Evolutionary conservation across 345 rosid genomes (phyloP).

Genomic region (Pistacia integerrima): DNA sequence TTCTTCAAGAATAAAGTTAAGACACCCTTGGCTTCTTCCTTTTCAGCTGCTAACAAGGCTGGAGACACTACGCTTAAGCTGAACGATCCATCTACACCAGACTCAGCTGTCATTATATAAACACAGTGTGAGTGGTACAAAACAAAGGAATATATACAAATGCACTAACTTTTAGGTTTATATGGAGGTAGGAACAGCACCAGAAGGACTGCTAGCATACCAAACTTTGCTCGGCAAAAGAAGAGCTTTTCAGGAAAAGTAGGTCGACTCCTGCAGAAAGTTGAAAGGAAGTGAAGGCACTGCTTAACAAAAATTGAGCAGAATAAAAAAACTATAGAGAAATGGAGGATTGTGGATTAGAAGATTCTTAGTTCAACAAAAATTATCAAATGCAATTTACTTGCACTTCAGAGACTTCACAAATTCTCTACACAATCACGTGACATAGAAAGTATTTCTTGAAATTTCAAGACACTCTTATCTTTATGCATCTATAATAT

Average conservation of each 20-base stretch:
- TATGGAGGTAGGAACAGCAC: not conserved
- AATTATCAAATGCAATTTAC: not conserved
- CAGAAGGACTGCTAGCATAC: constrained; percentile 21
- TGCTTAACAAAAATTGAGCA: not conserved
- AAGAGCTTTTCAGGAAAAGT: constrained; percentile 32
- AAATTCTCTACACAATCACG: not conserved
- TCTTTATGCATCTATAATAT: no score
- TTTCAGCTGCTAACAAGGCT: constrained; percentile 70
- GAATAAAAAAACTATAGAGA: not conserved
- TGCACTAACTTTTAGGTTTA: not conserved
- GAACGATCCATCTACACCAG: constrained; percentile 56
- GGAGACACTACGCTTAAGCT: constrained; percentile 56
- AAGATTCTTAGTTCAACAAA: not conserved
- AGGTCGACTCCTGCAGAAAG: constrained; percentile 27
- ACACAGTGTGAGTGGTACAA: not conserved
- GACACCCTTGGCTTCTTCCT: constrained; percentile 93
- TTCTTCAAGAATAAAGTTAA: constrained; percentile 79
- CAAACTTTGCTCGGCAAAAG: constrained; percentile 39
- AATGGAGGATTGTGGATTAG: not conserved
- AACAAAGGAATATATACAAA: not conserved
- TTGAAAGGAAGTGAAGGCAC: not conserved
- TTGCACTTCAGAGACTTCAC: not conserved
- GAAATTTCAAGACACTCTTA: not conserved
- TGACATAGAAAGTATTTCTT: not conserved
- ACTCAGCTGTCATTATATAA: constrained; percentile 40